Conservation (phyloP, 345 rosid genomes). For the Triadica sebifera region DNA sequence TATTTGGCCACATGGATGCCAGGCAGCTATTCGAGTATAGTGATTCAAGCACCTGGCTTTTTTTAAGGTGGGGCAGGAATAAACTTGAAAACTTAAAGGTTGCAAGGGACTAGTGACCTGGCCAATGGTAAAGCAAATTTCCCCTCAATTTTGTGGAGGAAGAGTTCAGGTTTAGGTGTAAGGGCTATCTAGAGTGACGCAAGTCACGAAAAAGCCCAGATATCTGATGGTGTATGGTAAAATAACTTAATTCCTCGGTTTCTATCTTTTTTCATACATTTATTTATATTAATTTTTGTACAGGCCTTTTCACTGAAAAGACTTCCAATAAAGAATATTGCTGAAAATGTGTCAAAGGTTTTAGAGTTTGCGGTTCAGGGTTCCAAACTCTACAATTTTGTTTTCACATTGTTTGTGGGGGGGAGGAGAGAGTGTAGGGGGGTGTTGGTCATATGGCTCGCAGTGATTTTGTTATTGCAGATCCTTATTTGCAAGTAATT, state of each 20-base stretch:
- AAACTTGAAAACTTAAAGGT: background rate
- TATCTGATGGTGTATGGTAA: slow-evolving; percentile 18
- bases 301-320: slow-evolving; percentile 19
- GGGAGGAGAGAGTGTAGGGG: too few relatives aligned
- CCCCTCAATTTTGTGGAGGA: slow-evolving; percentile 24
- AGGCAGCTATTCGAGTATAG: background rate
- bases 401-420: slow-evolving; percentile 14
- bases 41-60: background rate
- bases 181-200: slow-evolving; percentile 28
- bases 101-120: background rate
- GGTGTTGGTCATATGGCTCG: background rate
- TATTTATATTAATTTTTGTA: slow-evolving; percentile 20
- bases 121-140: background rate
- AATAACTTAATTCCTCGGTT: background rate
- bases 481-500: background rate
- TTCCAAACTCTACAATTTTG: background rate
- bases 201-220: slow-evolving; percentile 27
- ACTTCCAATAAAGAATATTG: background rate
- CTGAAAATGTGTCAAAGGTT: background rate
- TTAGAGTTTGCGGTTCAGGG: too few relatives aligned
- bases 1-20: background rate
- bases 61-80: background rate
- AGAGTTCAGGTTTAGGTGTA: slow-evolving; percentile 3
- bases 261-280: background rate
- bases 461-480: background rate